phyloP scores from a whole-genome alignment of 2,329 filamentous ascomycete genomes.

The Whalleya microplaca region DNA sequence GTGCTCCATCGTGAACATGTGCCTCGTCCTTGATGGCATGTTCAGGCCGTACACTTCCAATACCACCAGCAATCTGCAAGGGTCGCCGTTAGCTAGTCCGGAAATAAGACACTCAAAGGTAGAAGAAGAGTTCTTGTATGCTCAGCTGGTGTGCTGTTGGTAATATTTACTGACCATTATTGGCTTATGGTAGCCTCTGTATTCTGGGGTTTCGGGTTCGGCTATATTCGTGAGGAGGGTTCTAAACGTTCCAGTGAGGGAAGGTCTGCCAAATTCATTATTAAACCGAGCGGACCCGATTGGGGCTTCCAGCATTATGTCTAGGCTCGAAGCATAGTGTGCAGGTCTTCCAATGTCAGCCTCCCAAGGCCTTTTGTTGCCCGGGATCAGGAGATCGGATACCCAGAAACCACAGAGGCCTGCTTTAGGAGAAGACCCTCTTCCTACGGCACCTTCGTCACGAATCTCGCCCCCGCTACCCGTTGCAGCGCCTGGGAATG shows the following conservation, averaged over 20 bases:
- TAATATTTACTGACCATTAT: constrained; percentile 43
- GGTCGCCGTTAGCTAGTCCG: background rate
- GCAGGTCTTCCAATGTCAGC: constrained; percentile 83
- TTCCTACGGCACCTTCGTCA: constrained; percentile 89
- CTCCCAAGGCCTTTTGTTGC: constrained; percentile 81
- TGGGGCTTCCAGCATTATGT: constrained; percentile 97
- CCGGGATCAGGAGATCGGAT: constrained; percentile 88
- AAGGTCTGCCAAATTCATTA: constrained; percentile 90
- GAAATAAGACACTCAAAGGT: background rate
- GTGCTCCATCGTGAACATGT: constrained; percentile 79
- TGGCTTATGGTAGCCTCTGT: constrained; percentile 94
- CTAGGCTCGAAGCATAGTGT: constrained; percentile 89
- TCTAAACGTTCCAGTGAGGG: constrained; percentile 85
- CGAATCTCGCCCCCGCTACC: constrained; percentile 83
- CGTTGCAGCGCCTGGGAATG: constrained; percentile 79
- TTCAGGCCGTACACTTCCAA: constrained; percentile 87
- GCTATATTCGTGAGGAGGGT: constrained; percentile 69
- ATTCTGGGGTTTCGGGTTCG: constrained; percentile 56
- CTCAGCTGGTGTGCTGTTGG: background rate
- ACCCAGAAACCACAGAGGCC: constrained; percentile 93
- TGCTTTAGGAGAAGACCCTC: constrained; percentile 90
- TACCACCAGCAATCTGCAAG: constrained; percentile 76
- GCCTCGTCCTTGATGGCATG: constrained; percentile 84
- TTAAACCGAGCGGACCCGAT: constrained; percentile 95
- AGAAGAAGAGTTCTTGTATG: background rate